Evolutionary conservation across 192 early-diverging fungal species (phyloP).

Genomic region (Linnemannia elongata): DNA sequence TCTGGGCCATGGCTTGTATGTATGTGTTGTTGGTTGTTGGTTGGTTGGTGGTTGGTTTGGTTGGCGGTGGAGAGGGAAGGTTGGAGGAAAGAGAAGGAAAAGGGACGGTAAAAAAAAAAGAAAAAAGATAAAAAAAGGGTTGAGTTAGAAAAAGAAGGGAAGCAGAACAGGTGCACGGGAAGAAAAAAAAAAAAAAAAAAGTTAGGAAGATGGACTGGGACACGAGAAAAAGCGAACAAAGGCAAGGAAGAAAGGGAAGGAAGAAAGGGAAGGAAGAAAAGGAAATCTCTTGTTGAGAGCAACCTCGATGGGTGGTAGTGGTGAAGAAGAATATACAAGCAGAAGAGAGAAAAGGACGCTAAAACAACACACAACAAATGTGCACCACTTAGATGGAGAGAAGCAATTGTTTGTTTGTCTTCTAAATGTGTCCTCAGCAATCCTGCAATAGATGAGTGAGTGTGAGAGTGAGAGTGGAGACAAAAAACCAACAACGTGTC

Average conservation of each 20-base stretch:
- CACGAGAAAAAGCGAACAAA: too few relatives aligned
- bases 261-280: conserved; percentile 2
- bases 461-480: too few relatives aligned
- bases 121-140: neutral
- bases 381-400: too few relatives aligned
- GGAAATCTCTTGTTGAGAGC: neutral
- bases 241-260: conserved; percentile 1
- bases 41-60: too few relatives aligned
- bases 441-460: too few relatives aligned
- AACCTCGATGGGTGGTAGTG: neutral
- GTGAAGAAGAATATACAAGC: neutral
- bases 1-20: conserved; percentile 56
- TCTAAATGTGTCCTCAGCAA: too few relatives aligned
- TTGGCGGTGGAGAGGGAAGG: neutral
- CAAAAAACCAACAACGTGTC: too few relatives aligned
- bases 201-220: conserved; percentile 10
- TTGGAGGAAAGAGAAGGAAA: neutral
- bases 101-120: neutral
- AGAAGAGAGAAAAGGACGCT: neutral
- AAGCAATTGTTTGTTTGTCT: too few relatives aligned
- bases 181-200: neutral
- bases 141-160: conserved; percentile 2
- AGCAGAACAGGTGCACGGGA: neutral
- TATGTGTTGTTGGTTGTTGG: neutral
- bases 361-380: too few relatives aligned